Evolutionary conservation across 2,329 filamentous ascomycete species (phyloP), one percentile per base, ranked within the genome.

Genomic region (Cladophialophora carrionii): DNA sequence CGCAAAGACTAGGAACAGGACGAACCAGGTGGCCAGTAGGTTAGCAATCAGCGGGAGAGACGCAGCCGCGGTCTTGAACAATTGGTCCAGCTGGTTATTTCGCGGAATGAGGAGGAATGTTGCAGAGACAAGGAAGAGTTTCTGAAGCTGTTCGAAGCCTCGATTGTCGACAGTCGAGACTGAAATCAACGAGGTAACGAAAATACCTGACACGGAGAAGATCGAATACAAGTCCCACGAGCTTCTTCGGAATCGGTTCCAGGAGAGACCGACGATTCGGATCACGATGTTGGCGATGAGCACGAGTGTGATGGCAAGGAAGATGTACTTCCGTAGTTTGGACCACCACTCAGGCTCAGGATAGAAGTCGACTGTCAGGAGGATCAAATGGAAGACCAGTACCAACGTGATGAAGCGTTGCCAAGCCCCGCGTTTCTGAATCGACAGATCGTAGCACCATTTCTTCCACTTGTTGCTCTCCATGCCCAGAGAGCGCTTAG

Each of bases 61-160:
- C 60, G 94, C 95, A 10, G 95, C 95, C 0, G 94, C 96, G 1
- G 96, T 99, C 78, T 99, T 99, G 86, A 99, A 99, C 0, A 99
- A 86, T 76, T 99, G 95, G 75, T 99, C 96, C 24, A 99, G 85
- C 57, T 96, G 93, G 72, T 99, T 96, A 75, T 99, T 99, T 58
- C 96, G 87, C 0, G 95, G 95, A 67, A 99, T 99, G 37, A 99
- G 85, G 58, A 99, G 82, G 8, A 98, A 83, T 2, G 95, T 88
- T 61, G 98, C 90, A 8, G 91, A 89, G 22, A 98, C 95, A 34
- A 99, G 84, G 76, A 96, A 97, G 66, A 96, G 86, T 78, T 99
- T 99, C 81, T 98, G 92, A 34, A 97, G 79, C 78, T 93, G 90
- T 37, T 88, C 83, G 71, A 94, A 92, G n/a, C 84, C 79, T 57